Base-by-base conservation (phyloP, 495 filamentous ascomycete genomes). In the Extremus antarcticus region DNA sequence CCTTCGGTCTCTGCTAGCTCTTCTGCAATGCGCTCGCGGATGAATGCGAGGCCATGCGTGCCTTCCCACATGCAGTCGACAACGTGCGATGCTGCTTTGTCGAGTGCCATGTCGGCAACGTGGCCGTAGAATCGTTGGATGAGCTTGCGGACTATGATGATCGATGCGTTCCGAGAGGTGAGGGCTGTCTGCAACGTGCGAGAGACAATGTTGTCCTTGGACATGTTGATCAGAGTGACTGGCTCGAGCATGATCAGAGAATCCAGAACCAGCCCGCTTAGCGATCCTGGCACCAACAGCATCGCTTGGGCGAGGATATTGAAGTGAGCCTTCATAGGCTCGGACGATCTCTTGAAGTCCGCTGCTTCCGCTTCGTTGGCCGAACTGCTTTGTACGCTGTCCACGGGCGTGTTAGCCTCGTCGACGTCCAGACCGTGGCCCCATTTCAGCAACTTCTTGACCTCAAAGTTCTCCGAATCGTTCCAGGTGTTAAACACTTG, bases 61-160 rank as follows among this genome's bases (percentile, higher is more conserved):
- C 79, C 83, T 11, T 73, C 58, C 77, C 90, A 90, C 25, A 95
- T 73, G 19, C 80, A 74, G 66, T 90, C 88, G 13, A 95, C 76
- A 19, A 95, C 79, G 65, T 85, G 85, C 16, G 85, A 89, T 23
- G 85, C 90, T 51, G 82, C 76, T 43, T 76, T 77, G 55, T 88
- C 81, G 24, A 81, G 68, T 0, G 90, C 82, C 32, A 98, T 76
- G 1, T 79, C 73, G 35, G 76, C 74, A 7, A 85, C 68, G 55
- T 81, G 70, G 19, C 78, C 74, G 25, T 71, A 75, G 64, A 87
- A 82, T 13, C 70, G 72, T 53, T 77, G 73, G 38, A 82, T 76
- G 48, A 87, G 67, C 50, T 81, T 79, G 43, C 85, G 82, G 60
- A 68, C 83, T 70, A 71, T 80, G 60, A 74, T 83, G 49, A 66